phyloP scores from a whole-genome alignment of 1,284 basidiomycete genomes.

The Ustilago nuda region DNA sequence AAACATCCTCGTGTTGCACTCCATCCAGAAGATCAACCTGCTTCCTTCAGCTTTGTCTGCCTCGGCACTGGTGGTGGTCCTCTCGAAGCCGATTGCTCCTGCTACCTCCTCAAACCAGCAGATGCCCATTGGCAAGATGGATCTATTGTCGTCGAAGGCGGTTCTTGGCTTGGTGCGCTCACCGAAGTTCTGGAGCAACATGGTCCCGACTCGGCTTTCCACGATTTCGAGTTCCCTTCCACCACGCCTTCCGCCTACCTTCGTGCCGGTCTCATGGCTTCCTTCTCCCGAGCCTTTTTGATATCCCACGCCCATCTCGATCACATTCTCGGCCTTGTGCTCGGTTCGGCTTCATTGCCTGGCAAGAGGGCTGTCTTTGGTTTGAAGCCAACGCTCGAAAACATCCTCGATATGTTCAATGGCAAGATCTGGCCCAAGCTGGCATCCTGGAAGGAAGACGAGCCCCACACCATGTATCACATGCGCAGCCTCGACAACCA shows the following conservation, averaged over 20 bases:
- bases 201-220: conserved; percentile 56
- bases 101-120: conserved; percentile 70
- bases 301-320: conserved; percentile 85
- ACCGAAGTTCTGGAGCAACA: conserved; percentile 58
- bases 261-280: conserved; percentile 61
- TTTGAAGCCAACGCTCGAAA: conserved; percentile 75
- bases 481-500: conserved; percentile 60
- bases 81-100: conserved; percentile 69
- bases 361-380: conserved; percentile 79
- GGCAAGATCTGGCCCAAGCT: conserved; percentile 84
- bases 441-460: conserved; percentile 77
- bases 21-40: conserved; percentile 40
- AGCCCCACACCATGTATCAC: conserved; percentile 61
- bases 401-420: conserved; percentile 80
- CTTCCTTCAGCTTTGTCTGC: conserved; percentile 64
- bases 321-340: conserved; percentile 79
- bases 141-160: conserved; percentile 68
- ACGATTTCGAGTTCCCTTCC: conserved; percentile 57
- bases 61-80: conserved; percentile 71
- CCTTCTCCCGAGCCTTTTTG: conserved; percentile 70
- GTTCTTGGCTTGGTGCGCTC: conserved; percentile 65
- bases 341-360: conserved; percentile 79
- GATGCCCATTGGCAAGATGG: conserved; percentile 65
- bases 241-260: conserved; percentile 48
- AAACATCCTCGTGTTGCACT: conserved; percentile 43